Base-by-base conservation (phyloP, 495 filamentous ascomycete genomes). In the Podospora didyma region DNA sequence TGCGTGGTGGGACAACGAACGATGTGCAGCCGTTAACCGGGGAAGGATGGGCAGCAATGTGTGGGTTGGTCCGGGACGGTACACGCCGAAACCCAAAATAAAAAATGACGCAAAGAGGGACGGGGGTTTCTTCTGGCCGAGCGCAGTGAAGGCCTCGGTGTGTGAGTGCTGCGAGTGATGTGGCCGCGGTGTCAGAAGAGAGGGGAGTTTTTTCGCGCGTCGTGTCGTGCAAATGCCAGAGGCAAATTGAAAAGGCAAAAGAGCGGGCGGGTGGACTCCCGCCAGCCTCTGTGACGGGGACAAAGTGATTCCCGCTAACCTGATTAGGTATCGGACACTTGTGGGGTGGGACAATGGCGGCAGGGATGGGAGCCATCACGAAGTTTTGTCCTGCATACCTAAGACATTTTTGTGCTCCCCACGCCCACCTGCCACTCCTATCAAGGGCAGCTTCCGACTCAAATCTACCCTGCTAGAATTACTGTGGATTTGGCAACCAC, bases 181-280 rank as follows among this genome's bases (percentile, higher is more conserved):
- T 50, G 47, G 48, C 39, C 55, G 55, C 55, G 55, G 41, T 53
- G 51, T 28, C 20, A 26, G 37, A 51, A 51, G 53, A 61, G 58
- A 48, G 54, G 26, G 41, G 49, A 26, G 35, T 22, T 34, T 31
- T 53, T 47, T 49, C 47, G 22, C 41, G 48, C 9, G 26, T 31
- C 48, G 56, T 17, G 58, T 60, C 57, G 62, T 56, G 63, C 57
- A 67, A 54, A 68, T 64, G 63, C 59, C 53, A 51, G 51, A 53
- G n/a, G 53, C 52, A 56, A 61, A 56, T 56, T 56, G 49, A 35
- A 58, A 58, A 26, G 55, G 22, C 53, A 50, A 48, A 59, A 22
- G 41, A 53, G 59, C 53, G 54, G 59, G 56, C 41, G 44, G 26
- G 28, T 52, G 45, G 19, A 9, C 7, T 28, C 28, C 35, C 49